A percentile compares a stretch with the other conserved stretches of the same genome.
phyloP scores from a whole-genome alignment of 1,284 basidiomycete species.

The Acaromyces ingoldii region DNA sequence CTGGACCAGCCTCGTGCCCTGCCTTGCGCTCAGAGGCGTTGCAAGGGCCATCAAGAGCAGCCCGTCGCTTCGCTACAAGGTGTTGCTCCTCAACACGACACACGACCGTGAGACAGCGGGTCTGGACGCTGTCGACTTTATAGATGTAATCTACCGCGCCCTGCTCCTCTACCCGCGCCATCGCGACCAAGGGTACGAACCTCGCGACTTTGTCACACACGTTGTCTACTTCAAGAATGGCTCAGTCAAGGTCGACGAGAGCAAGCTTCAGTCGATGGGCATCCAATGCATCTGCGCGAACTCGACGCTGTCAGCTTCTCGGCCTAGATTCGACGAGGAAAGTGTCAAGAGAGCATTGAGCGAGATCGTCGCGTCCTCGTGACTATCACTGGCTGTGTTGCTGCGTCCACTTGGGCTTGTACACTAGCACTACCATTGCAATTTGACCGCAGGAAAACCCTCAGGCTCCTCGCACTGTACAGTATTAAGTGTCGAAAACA shows the following conservation, averaged over 20 bases:
- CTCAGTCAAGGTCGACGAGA: constrained; percentile 7
- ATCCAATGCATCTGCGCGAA: constrained; percentile 10
- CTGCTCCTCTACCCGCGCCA: constrained; percentile 38
- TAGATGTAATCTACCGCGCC: constrained; percentile 54
- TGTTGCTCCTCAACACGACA: constrained; percentile 76
- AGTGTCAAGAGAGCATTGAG: too few species aligned
- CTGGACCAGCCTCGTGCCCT: constrained; percentile 85
- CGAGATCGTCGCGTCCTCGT: too few species aligned
- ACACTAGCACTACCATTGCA: too few species aligned
- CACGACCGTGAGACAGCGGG: constrained; percentile 88
- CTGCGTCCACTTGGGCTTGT: too few species aligned
- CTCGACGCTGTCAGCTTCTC: not conserved
- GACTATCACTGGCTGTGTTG: too few species aligned
- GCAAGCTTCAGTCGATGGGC: constrained; percentile 10
- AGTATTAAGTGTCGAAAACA: too few species aligned
- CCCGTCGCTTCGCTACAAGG: constrained; percentile 67
- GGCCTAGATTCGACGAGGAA: constrained; percentile 4
- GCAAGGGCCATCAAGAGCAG: constrained; percentile 74
- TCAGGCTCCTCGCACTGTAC: too few species aligned
- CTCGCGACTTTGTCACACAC: constrained; percentile 63
- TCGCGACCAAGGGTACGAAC: constrained; percentile 64
- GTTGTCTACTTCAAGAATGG: constrained; percentile 68
- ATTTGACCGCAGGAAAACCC: too few species aligned
- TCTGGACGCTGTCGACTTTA: constrained; percentile 78
- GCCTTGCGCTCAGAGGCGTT: constrained; percentile 77